Base-by-base conservation (phyloP, 148 eudicot genomes). In the Spergularia marina region DNA sequence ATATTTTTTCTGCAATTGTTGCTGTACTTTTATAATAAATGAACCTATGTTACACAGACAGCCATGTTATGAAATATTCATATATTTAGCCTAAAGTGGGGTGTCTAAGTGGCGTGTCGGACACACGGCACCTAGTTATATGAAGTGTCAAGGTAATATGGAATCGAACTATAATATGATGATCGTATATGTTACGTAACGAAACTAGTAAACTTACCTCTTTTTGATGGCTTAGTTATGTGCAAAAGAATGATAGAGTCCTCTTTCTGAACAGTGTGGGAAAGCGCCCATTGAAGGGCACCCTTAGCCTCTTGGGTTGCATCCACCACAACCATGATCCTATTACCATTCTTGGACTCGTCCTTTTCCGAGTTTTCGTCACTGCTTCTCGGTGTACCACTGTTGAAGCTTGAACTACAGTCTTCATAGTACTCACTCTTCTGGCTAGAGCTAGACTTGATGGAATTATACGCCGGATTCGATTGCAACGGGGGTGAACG, bases 321-420 rank as follows among this genome's bases (percentile, higher is more conserved):
- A 72, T 89, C 97, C 25, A 89, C 83, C 70, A 91, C 92, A 23
- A 91, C 86, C 90, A 91, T 86, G 49, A 89, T 90, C 80, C 85
- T 84, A 63, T 90, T 90, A 8, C 90, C 89, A 30, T 78, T 58
- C 57, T 65, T 80, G 9, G 68, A n/a, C 72, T 84, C 90, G 4
- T 75, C 16, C 39, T 44, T 47, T 8, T 65, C 75, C 16, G 72
- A 61, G 65, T 68, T 79, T 7, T 36, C 78, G 16, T 62, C 82
- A 20, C 73, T 71, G 12, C 30, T 64, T 53, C 73, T 67, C 4
- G 66, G 70, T 10, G 75, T 72, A 20, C 74, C 78, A n/a, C 78
- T 78, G 18, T 66, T 70, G 78, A 84, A 83, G 70, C 85, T 77
- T 70, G 77, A 69, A 13, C 73, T 83, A 36, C 78, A 76, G 66